These are phyloP conservation scores for Trypanosoma platydactyli DNA, from an alignment of 208 protist species.

Conservation along the genomic window DNA sequence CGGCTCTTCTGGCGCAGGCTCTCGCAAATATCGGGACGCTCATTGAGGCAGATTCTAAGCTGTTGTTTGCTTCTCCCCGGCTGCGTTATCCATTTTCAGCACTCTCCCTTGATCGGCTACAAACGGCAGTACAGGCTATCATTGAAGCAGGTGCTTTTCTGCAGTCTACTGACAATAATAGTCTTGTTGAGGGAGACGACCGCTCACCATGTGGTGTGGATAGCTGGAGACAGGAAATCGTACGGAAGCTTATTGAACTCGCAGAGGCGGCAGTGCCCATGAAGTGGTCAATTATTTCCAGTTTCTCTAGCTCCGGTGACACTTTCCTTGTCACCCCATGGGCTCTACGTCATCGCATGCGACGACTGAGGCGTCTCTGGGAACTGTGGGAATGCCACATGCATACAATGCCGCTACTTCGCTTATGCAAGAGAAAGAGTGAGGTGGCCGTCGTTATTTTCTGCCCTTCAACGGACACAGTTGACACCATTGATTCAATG, in stretches of 20 bases:
- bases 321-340: slow-evolving; percentile 30
- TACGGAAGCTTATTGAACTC: slow-evolving; percentile 47
- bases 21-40: slow-evolving; percentile 29
- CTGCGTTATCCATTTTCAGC: slow-evolving; percentile 26
- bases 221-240: slow-evolving; percentile 12
- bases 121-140: slow-evolving; percentile 22
- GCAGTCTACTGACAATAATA: neutral
- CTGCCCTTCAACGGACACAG: slow-evolving; percentile 17
- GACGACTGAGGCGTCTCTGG: slow-evolving; percentile 41
- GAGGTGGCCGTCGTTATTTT: slow-evolving; percentile 37
- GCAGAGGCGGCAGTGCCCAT: slow-evolving; percentile 64
- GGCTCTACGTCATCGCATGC: slow-evolving; percentile 40
- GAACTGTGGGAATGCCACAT: slow-evolving; percentile 44
- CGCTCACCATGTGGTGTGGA: neutral
- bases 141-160: slow-evolving; percentile 12
- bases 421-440: slow-evolving; percentile 20
- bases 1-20: slow-evolving; percentile 12
- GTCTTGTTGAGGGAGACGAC: neutral
- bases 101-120: slow-evolving; percentile 13
- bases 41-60: slow-evolving; percentile 13
- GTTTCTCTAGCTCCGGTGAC: slow-evolving; percentile 12
- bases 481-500: slow-evolving; percentile 44
- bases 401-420: slow-evolving; percentile 36
- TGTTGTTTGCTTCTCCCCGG: slow-evolving; percentile 1
- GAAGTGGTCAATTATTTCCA: slow-evolving; percentile 40